Base-by-base conservation (phyloP, 805 yeast species). In the Yarrowia sp. region DNA sequence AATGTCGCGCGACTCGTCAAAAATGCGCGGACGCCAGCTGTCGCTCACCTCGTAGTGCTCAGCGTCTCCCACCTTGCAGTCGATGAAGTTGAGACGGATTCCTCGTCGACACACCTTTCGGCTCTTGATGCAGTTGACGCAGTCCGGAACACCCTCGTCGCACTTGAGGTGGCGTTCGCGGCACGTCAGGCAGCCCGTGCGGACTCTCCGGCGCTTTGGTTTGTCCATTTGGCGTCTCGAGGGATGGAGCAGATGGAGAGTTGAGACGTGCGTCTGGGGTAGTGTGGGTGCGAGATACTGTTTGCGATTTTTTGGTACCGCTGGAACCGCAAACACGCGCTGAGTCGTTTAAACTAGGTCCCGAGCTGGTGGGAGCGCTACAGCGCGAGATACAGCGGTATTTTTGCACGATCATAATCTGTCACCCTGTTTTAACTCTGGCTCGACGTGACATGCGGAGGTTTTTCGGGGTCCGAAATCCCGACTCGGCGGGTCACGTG, bases 141-240 rank as follows among this genome's bases (percentile, higher is more conserved):
- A 46, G 19, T 29, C 62, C 4, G 61, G 63, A 10, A 60, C 22
- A 13, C 58, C 56, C 29, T 63, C 63, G 31, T 63, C 64, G 27
- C 64, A 63, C 41, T 63, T 63, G 47, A 63, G 47, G 31, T 63
- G 64, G 1, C 64, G 59, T 12, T 63, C 64, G 6, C 64, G 63
- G 16, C 64, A 63, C 33, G 64, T 63, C 41, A 63, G 49, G 41
- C 64, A 61, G 14, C 58, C 58, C 32, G 58, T 51, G 12, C 58
- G 41, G 21, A 51, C 58, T 35, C 58, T 21, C 58, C 58, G 41
- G 22, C 58, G 58, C 35, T 51, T 51, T 51, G 58, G 58, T 51
- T 51, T 51, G 58, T 51, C 42, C 58, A 51, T 49, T 19, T 36
- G 41, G 6, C n/a, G 13, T 3, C n/a, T 19, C 24, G 41, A 12